These are phyloP conservation scores for Akebia trifoliata DNA, from an alignment of 164 flowering plant genomes.

Conservation along the genomic window DNA sequence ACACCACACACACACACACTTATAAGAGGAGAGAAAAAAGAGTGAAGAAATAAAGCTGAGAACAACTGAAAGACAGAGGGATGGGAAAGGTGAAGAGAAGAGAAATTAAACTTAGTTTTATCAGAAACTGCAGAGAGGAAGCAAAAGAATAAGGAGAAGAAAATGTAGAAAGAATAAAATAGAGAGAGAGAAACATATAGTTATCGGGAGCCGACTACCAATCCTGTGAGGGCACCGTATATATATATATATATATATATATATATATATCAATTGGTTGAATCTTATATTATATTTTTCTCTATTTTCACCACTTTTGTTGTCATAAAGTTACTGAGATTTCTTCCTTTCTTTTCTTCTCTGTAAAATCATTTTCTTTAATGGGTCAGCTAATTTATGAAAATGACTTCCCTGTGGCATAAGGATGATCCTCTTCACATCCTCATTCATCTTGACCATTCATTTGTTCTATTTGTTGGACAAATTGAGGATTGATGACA, in stretches of 20 bases:
- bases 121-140: conserved; percentile 13
- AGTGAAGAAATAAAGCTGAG: background rate
- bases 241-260: too few relatives aligned
- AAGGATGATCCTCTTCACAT: background rate
- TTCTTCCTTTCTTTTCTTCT: background rate
- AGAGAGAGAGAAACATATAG: background rate
- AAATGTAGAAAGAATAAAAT: background rate
- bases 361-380: background rate
- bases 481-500: too few relatives aligned
- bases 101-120: conserved; percentile 12
- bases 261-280: conserved; percentile 18
- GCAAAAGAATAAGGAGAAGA: background rate
- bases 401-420: too few relatives aligned
- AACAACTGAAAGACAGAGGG: conserved; percentile 9
- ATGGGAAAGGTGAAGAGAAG: conserved; percentile 15
- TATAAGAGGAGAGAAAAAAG: background rate
- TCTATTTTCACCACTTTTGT: background rate
- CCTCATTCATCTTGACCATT: background rate
- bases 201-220: conserved; percentile 19
- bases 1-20: too few relatives aligned
- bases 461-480: too few relatives aligned
- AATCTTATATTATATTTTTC: conserved; percentile 6
- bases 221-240: conserved; percentile 13
- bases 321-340: conserved; percentile 8
- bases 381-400: background rate